Base-by-base conservation (phyloP, 441 rosid species). In the Adansonia grandidieri region DNA sequence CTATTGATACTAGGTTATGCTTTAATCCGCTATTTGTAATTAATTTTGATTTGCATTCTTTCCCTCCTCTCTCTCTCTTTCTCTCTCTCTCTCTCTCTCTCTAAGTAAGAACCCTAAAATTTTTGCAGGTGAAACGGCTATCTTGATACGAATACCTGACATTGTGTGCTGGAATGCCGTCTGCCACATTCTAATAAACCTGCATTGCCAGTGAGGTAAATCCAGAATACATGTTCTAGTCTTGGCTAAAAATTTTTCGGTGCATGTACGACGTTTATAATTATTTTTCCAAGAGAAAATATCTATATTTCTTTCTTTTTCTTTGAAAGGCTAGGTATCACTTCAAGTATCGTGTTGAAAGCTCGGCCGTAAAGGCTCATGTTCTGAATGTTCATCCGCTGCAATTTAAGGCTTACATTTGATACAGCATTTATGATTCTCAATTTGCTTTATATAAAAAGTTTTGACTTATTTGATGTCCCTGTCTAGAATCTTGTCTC, bases 131-230 rank as follows among this genome's bases (percentile, higher is more conserved):
- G 57, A 71, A 45, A 71, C 1, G 9, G 61, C 20, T 51, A 44
- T 71, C 60, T 28, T 24, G 37, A 54, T 17, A 11, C 15, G 14
- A 56, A 9, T 42, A 51, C 32, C 64, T n/a, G n/a, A 24, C 51
- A 10, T 17, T 56, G 47, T 9, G 40, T 9, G 76, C 75, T 53
- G 2, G 48, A 54, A n/a, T 57, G 64, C n/a, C 48, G 32, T 54
- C 51, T 2, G n/a, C 37, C 28, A 32, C n/a, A 32, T 32, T 37
- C 10, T 10, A 17, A 37, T 72, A 19, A 72, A 37, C 64, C 65
- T 72, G 76, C 76, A n/a, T 72, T 54, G 57, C 9, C 15, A 37
- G 37, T 19, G 17, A 72, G 64, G 76, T 56, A 72, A 72, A 72
- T 37, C 65, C 32, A 17, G 51, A 72, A 56, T 19, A 17, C n/a